A percentile compares a stretch with the other conserved stretches of the same genome.
Conservation (phyloP, 2,329 filamentous ascomycete species). For the Sarocladium strictum region DNA sequence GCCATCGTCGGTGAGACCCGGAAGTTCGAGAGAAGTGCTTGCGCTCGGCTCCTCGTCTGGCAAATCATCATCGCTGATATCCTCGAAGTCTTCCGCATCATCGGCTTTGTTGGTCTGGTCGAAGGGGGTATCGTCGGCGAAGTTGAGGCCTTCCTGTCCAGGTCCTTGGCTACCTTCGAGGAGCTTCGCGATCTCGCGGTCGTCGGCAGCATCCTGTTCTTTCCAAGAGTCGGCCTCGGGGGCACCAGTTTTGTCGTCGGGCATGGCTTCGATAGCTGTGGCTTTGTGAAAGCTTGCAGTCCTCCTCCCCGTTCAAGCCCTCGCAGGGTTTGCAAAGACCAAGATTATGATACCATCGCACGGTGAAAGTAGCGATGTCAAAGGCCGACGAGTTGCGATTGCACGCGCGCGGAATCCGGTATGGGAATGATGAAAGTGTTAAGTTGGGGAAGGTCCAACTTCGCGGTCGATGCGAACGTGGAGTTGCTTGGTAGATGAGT, state of each 20-base stretch:
- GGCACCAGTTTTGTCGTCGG: constrained; percentile 8
- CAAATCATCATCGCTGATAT: constrained; percentile 87
- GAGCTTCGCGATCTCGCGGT: constrained; percentile 20
- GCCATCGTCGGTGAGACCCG: constrained; percentile 52
- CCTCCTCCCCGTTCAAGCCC: constrained; percentile 4
- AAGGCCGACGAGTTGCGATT: background rate
- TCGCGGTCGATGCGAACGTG: background rate
- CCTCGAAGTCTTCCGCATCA: constrained; percentile 84
- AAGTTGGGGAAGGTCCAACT: background rate
- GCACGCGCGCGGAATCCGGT: background rate
- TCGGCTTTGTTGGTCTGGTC: constrained; percentile 77
- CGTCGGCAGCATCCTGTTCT: constrained; percentile 24
- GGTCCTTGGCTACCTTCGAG: background rate
- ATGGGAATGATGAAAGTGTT: background rate
- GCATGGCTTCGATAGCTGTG: constrained; percentile 22
- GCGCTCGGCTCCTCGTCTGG: constrained; percentile 61
- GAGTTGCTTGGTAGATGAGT: constrained; percentile 8
- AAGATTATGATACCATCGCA: background rate
- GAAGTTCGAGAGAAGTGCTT: constrained; percentile 39
- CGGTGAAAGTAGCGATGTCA: background rate
- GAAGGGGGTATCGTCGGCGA: constrained; percentile 29
- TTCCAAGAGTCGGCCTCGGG: background rate
- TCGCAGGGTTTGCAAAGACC: background rate
- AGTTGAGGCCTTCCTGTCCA: background rate
- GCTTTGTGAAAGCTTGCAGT: background rate